Conservation (phyloP, 805 yeast genomes). For the Saturnispora zaruensis region DNA sequence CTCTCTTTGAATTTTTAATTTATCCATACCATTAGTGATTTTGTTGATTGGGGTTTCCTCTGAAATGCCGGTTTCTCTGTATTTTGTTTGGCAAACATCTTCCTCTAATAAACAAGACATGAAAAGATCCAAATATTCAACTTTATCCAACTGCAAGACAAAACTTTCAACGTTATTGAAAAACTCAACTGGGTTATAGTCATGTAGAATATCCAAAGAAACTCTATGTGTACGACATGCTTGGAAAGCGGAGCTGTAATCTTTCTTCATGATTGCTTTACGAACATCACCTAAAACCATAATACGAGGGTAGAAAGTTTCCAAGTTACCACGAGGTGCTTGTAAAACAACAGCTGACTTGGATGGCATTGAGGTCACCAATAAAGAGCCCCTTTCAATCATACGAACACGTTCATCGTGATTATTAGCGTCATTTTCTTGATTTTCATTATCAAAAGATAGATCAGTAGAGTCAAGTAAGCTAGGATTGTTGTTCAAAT, state of each 20-base stretch:
- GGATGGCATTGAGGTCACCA: slow-evolving; percentile 75
- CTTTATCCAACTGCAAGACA: slow-evolving; percentile 57
- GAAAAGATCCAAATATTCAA: slow-evolving; percentile 78
- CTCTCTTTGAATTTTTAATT: slow-evolving; percentile 3
- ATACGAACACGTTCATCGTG: slow-evolving; percentile 78
- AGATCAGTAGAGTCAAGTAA: slow-evolving; percentile 16
- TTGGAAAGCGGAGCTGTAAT: slow-evolving; percentile 66
- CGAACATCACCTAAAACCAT: slow-evolving; percentile 84
- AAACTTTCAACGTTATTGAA: slow-evolving; percentile 54
- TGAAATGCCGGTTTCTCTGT: slow-evolving; percentile 54
- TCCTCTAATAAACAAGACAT: slow-evolving; percentile 80
- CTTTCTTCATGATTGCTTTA: slow-evolving; percentile 44
- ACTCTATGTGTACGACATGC: slow-evolving; percentile 88
- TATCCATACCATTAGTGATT: slow-evolving; percentile 5
- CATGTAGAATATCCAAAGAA: slow-evolving; percentile 82
- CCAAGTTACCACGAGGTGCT: slow-evolving; percentile 94
- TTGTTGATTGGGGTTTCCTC: neutral
- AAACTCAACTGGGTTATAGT: slow-evolving; percentile 70
- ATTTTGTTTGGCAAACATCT: slow-evolving; percentile 75
- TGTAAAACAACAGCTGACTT: slow-evolving; percentile 77
- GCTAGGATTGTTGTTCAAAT: slow-evolving; percentile 33
- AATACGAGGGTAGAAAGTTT: slow-evolving; percentile 87
- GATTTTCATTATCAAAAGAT: slow-evolving; percentile 8
- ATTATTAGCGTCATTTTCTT: slow-evolving; percentile 35
- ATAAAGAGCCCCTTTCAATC: slow-evolving; percentile 85